Conservation (phyloP, 768 basidiomycete genomes). For the Tricholoma saponaceum region DNA sequence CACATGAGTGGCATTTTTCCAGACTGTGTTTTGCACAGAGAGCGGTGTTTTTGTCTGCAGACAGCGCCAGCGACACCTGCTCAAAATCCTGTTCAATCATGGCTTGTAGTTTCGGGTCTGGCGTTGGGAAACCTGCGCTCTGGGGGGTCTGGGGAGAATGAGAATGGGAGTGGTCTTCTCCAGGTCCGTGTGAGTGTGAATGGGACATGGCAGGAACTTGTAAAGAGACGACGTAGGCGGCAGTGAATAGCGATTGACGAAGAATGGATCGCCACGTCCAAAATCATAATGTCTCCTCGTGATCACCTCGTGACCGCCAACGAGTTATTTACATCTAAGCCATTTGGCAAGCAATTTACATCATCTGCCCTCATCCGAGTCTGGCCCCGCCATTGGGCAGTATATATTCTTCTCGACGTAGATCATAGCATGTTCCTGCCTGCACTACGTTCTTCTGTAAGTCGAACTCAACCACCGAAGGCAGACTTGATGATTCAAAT, state of each 20-base stretch:
- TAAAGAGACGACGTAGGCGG: neutral
- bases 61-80: constrained; percentile 53
- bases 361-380: too few species aligned
- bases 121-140: constrained; percentile 40
- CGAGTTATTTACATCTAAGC: neutral
- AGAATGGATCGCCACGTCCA: neutral
- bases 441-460: too few species aligned
- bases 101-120: constrained; percentile 72
- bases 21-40: constrained; percentile 65
- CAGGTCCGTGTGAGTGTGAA: constrained; percentile 58
- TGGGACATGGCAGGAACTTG: constrained; percentile 51
- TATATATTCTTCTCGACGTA: neutral
- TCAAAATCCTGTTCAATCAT: constrained; percentile 71
- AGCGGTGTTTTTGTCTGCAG: constrained; percentile 48
- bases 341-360: neutral
- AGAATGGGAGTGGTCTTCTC: constrained; percentile 42
- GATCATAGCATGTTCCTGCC: too few species aligned
- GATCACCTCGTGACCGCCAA: neutral
- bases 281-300: neutral
- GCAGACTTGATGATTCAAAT: too few species aligned
- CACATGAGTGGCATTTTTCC: constrained; percentile 73
- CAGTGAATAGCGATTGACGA: neutral
- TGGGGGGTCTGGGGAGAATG: constrained; percentile 40
- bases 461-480: too few species aligned
- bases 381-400: too few species aligned